Evolutionary conservation across 208 protist genomes (phyloP), one percentile per base, ranked within the genome.

Genomic region (Naegleria lovaniensis): DNA sequence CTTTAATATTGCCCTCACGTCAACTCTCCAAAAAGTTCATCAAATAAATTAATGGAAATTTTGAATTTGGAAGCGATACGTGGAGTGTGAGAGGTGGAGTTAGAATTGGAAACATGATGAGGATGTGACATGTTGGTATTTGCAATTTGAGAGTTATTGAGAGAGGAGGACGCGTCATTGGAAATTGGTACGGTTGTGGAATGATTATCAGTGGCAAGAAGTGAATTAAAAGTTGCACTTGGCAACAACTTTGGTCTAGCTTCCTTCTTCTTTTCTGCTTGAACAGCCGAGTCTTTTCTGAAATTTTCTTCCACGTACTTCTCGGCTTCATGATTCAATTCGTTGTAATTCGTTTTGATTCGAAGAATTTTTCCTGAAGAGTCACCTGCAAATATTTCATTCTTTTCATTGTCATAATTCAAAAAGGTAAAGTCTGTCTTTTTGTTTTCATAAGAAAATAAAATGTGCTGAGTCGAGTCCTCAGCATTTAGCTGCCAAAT

Each of bases 341-440:
- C 55, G 22, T 67, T 67, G 55, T 67, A 67, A 67, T 67, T 67
- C 0, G 55, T 67, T 67, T 67, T 67, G 55, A 87, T n/a, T 87
- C 83, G 40, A 33, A 87, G 19, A 2, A 87, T 87, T 29, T 25
- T 87, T 36, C 83, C 83, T 19, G 7, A 13, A 40, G 38, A 36
- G 13, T 22, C 33, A 87, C 83, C 83, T 7, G 40, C 39, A 87
- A 52, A 87, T 52, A 87, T 87, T n/a, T 87, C 83, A 29, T 52
- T 48, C 29, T 36, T 41, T 25, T 87, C 83, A n/a, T 25, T n/a
- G 29, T 87, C 83, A 51, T 51, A 87, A 15, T 33, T 29, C 6
- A 87, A 2, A 25, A 1, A 51, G 6, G 40, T 29, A 15, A 52
- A 52, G 1, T 87, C 83, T 19, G 4, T n/a, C 19, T 51, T 51